These are phyloP conservation scores for Corylus avellana DNA, from an alignment of 306 rosid genomes.

Conservation along the genomic window DNA sequence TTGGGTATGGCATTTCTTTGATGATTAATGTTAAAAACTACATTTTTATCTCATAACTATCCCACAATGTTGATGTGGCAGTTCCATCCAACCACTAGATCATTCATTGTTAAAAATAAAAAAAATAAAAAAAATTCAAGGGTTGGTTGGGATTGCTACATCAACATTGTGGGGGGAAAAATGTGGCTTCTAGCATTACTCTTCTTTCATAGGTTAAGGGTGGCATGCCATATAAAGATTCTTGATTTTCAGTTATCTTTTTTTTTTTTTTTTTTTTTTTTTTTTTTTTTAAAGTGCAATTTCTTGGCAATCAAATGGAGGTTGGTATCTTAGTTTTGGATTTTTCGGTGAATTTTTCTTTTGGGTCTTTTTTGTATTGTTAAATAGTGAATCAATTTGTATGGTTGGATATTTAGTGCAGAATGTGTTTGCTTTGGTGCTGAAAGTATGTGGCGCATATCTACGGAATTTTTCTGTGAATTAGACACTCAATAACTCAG, in stretches of 20 bases:
- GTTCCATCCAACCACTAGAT: too few relatives aligned
- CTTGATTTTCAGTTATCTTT: neutral
- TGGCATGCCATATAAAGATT: neutral
- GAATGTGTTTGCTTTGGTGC: constrained; percentile 17
- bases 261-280: neutral
- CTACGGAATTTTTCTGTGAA: constrained; percentile 23
- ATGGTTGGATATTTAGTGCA: constrained; percentile 14
- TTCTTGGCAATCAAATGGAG: neutral
- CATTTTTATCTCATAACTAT: too few relatives aligned
- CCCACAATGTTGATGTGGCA: too few relatives aligned
- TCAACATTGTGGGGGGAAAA: too few relatives aligned
- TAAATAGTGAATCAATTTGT: constrained; percentile 21
- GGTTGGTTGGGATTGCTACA: too few relatives aligned
- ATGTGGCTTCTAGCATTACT: too few relatives aligned
- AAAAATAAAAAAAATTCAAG: too few relatives aligned
- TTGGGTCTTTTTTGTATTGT: constrained; percentile 15
- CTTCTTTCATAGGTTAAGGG: neutral
- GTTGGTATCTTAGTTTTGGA: neutral
- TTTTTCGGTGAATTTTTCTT: neutral
- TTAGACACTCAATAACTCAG: constrained; percentile 25
- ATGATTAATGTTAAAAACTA: too few relatives aligned
- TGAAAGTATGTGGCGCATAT: constrained; percentile 28
- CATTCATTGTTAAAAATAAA: too few relatives aligned
- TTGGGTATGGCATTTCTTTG: constrained; percentile 4
- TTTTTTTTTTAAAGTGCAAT: neutral